Evolutionary conservation across 2,329 filamentous ascomycete genomes (phyloP).

Genomic region (Capronia epimyces): DNA sequence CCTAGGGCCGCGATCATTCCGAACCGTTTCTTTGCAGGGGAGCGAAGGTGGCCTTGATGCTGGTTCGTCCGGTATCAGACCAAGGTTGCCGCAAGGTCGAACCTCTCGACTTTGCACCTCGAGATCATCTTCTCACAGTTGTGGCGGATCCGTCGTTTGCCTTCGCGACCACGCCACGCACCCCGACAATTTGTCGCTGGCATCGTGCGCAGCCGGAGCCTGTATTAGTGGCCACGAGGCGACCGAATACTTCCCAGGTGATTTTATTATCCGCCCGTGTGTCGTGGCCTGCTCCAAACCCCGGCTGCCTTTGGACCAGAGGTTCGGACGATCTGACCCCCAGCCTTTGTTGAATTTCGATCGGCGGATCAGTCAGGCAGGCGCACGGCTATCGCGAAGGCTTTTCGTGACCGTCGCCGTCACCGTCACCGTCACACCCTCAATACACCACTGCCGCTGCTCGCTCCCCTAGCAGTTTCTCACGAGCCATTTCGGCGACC

Average conservation of each 20-base stretch:
- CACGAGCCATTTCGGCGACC: conserved; percentile 12
- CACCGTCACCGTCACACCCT: conserved; percentile 9
- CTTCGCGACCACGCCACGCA: conserved; percentile 19
- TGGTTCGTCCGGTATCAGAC: conserved; percentile 12
- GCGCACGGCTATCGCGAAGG: conserved; percentile 12
- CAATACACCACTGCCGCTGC: conserved; percentile 8
- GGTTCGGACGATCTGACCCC: conserved; percentile 21
- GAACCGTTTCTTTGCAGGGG: conserved; percentile 11
- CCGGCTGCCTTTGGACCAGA: conserved; percentile 1
- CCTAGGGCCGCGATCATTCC: conserved; percentile 21
- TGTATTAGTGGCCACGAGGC: conserved; percentile 1
- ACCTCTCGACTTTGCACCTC: conserved; percentile 11
- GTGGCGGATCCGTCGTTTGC: conserved; percentile 11
- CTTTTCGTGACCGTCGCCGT: conserved; percentile 8
- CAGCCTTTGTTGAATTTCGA: conserved; percentile 13
- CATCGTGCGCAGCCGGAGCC: conserved; percentile 1
- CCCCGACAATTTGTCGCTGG: conserved; percentile 18
- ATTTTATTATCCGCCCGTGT: neutral
- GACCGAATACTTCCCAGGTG: neutral
- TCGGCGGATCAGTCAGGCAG: conserved; percentile 19
- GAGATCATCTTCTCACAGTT: conserved; percentile 2
- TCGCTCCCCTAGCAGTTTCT: conserved; percentile 5
- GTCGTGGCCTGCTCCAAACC: neutral
- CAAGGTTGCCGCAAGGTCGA: conserved; percentile 9
- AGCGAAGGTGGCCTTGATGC: conserved; percentile 11